Evolutionary conservation across 169 alveolate species (phyloP).

Genomic region (Plasmodium ovale): DNA sequence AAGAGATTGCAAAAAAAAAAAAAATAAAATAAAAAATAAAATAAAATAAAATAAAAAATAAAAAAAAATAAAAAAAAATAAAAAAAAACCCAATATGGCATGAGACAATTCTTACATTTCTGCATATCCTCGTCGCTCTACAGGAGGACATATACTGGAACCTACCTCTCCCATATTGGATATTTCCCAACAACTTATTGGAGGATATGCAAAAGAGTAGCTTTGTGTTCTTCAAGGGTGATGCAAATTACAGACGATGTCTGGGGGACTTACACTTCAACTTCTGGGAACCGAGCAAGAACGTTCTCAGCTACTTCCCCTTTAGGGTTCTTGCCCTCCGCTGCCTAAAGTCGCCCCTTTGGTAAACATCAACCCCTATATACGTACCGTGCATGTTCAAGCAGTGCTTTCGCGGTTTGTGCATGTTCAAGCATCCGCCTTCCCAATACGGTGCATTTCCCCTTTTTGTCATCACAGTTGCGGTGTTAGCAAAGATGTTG

Average conservation of each 20-base stretch:
- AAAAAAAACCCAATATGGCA: background rate
- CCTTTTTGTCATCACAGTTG: constrained; percentile 13
- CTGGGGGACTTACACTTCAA: constrained; percentile 53
- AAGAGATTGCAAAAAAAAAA: no score
- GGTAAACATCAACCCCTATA: no score
- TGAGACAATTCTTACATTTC: no score
- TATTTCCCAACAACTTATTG: constrained; percentile 31
- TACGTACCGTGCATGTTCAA: no score
- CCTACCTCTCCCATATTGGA: constrained; percentile 62
- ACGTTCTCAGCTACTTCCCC: constrained; percentile 60
- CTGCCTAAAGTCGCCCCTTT: constrained; percentile 47
- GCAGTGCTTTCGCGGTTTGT: no score
- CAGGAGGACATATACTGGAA: constrained; percentile 66
- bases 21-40: no score
- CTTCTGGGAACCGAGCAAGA: constrained; percentile 32
- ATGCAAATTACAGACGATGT: constrained; percentile 67
- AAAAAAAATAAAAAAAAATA: background rate
- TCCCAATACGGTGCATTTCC: no score
- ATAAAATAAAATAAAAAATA: background rate
- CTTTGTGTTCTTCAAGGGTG: constrained; percentile 65
- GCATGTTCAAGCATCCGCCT: background rate
- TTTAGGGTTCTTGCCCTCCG: constrained; percentile 34
- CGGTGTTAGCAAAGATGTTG: constrained; percentile 29
- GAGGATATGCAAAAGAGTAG: constrained; percentile 38
- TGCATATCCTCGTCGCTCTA: no score